A percentile compares a stretch with the other conserved stretches of the same genome.
Conservation (phyloP, 345 rosid genomes). For the Conringia planisiliqua region DNA sequence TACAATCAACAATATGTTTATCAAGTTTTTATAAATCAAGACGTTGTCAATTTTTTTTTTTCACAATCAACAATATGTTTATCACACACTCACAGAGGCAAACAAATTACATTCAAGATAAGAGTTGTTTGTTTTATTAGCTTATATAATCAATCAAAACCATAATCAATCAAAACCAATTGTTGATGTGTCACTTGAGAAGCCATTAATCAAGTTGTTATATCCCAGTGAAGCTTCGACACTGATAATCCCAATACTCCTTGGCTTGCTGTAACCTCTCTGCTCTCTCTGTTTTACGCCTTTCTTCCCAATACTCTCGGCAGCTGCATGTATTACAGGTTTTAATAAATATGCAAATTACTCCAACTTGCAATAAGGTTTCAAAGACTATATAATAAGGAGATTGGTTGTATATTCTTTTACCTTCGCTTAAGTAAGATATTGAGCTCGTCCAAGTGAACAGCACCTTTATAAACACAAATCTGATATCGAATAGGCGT, state of each 20-base stretch:
- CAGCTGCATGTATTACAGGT: constrained; percentile 43
- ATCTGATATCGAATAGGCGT: constrained; percentile 32
- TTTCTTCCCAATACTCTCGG: constrained; percentile 64
- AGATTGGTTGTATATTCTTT: not conserved
- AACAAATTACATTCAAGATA: not conserved
- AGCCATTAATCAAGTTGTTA: constrained; percentile 25
- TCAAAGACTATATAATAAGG: not conserved
- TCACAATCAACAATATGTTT: not conserved
- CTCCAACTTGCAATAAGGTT: not conserved
- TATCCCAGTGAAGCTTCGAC: constrained; percentile 62
- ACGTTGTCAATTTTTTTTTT: too few relatives aligned
- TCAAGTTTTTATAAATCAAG: not conserved
- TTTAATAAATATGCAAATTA: not conserved
- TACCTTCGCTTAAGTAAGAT: constrained; percentile 69
- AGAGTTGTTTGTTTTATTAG: not conserved
- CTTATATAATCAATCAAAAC: not conserved
- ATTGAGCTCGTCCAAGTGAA: constrained; percentile 83
- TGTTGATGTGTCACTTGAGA: not conserved
- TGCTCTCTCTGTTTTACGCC: constrained; percentile 60
- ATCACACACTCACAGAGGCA: not conserved
- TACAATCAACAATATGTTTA: not conserved
- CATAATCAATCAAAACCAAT: not conserved
- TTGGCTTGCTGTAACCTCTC: constrained; percentile 70
- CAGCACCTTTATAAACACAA: constrained; percentile 60
- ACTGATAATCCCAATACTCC: constrained; percentile 82